Conservation (phyloP, 2,329 filamentous ascomycete genomes). For the Septoria linicola region DNA sequence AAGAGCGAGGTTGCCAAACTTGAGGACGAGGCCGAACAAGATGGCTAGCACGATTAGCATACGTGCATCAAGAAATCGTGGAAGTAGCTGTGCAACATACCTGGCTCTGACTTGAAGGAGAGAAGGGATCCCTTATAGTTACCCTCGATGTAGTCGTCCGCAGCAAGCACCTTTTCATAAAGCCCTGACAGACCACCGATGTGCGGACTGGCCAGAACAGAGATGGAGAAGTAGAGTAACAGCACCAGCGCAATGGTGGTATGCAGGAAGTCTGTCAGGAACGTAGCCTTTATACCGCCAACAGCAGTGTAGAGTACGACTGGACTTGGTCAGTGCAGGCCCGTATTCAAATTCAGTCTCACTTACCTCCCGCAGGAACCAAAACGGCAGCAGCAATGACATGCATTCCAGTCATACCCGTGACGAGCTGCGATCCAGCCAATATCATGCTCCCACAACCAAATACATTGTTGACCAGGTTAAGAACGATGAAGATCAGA, state of each 20-base stretch:
- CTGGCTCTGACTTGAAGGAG: slow-evolving; percentile 48
- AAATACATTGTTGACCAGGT: slow-evolving; percentile 41
- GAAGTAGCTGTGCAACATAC: slow-evolving; percentile 40
- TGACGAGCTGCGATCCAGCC: slow-evolving; percentile 31
- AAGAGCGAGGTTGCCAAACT: slow-evolving; percentile 51
- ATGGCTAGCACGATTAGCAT: slow-evolving; percentile 19
- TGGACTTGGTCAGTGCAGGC: slow-evolving; percentile 18
- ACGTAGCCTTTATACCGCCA: slow-evolving; percentile 52
- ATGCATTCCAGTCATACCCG: slow-evolving; percentile 49
- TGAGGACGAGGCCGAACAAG: slow-evolving; percentile 49
- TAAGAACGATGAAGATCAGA: slow-evolving; percentile 32
- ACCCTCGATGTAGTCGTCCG: slow-evolving; percentile 45
- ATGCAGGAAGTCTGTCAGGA: slow-evolving; percentile 51
- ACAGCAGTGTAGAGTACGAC: slow-evolving; percentile 51
- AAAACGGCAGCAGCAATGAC: slow-evolving; percentile 49
- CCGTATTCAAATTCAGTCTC: slow-evolving; percentile 8
- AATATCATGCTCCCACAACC: slow-evolving; percentile 39
- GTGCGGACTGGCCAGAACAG: slow-evolving; percentile 45
- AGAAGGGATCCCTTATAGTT: slow-evolving; percentile 51
- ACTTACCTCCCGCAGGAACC: slow-evolving; percentile 48
- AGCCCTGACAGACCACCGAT: slow-evolving; percentile 47
- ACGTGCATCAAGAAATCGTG: slow-evolving; percentile 24
- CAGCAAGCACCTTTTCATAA: slow-evolving; percentile 50
- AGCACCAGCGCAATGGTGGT: slow-evolving; percentile 51
- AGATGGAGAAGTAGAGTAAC: slow-evolving; percentile 51